Conservation (phyloP, 345 rosid species). For the Carallia pectinifolia region DNA sequence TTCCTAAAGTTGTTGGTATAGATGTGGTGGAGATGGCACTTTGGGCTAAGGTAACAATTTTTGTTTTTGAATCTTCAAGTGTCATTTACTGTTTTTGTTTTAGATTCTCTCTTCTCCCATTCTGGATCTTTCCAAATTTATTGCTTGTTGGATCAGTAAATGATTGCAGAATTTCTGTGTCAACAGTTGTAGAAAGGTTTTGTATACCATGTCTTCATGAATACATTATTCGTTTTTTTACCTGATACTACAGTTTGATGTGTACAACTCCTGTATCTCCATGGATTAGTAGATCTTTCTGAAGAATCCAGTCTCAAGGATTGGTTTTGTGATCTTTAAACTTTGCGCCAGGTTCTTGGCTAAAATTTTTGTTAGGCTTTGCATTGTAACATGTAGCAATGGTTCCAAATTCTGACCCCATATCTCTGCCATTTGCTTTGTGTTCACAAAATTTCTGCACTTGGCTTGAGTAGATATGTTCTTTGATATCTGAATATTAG, state of each 20-base stretch:
- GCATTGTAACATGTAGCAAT: too few species aligned
- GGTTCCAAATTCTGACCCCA: too few species aligned
- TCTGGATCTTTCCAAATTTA: background rate
- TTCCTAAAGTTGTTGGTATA: conserved; percentile 86
- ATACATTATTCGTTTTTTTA: background rate
- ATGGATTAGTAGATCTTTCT: too few species aligned
- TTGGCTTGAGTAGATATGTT: too few species aligned
- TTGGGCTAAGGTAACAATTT: conserved; percentile 85
- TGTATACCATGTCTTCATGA: background rate
- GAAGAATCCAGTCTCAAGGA: too few species aligned
- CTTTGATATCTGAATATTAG: too few species aligned
- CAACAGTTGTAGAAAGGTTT: background rate
- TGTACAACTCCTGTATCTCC: too few species aligned
- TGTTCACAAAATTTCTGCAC: too few species aligned
- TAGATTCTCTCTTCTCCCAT: background rate
- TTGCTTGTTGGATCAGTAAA: conserved; percentile 1
- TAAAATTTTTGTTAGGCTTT: too few species aligned
- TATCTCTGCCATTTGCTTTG: too few species aligned
- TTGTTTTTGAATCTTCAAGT: conserved; percentile 21
- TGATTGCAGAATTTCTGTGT: background rate
- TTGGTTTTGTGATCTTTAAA: too few species aligned
- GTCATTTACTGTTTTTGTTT: background rate
- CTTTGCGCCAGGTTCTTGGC: too few species aligned
- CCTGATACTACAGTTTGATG: background rate
- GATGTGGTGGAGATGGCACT: conserved; percentile 96